Base-by-base conservation (phyloP, 78 protist species). In the Carpediemonas membranifera region DNA sequence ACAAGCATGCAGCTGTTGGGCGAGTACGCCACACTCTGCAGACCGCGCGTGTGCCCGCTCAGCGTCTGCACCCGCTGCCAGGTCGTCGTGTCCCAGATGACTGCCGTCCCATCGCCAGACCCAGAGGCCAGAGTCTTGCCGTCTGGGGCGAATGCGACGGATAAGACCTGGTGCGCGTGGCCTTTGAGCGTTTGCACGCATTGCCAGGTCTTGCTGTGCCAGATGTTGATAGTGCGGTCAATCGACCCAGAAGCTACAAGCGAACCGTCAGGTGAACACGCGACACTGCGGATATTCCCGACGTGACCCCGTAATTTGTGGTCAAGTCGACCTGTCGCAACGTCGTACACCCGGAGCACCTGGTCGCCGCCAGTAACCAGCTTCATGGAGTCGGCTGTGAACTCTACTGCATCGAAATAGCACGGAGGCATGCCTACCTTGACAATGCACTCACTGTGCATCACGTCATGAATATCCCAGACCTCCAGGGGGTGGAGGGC, bases 111-210 rank as follows among this genome's bases (percentile, higher is more conserved):
- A 81, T 0, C 77, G 73, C 61, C 70, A 71, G 28, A 71, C 76
- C 57, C 19, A 50, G 21, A 68, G n/a, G n/a, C n/a, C n/a, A n/a
- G 13, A 81, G 21, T n/a, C n/a, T n/a, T n/a, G n/a, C n/a, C n/a
- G n/a, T n/a, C n/a, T n/a, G n/a, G n/a, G n/a, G n/a, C n/a, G 79
- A 71, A 72, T 34, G 77, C 86, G 43, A 82, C 86, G 35, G 79
- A 71, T 25, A 63, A 55, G 25, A 63, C 53, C 33, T 11, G 60
- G 53, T 71, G 68, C 33, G 82, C 61, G 77, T 81, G 86, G 62
- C 77, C 86, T 33, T 81, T 77, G 56, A 60, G 77, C 18, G 86
- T 81, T 57, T 83, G 74, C 25, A 76, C 37, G 28, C 77, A 82
- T 0, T 75, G 84, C 68, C 77, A 43, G 18, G 79, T 60, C 16